Evolutionary conservation across 768 basidiomycete species (phyloP).

Genomic region (Phylloporus sp.): DNA sequence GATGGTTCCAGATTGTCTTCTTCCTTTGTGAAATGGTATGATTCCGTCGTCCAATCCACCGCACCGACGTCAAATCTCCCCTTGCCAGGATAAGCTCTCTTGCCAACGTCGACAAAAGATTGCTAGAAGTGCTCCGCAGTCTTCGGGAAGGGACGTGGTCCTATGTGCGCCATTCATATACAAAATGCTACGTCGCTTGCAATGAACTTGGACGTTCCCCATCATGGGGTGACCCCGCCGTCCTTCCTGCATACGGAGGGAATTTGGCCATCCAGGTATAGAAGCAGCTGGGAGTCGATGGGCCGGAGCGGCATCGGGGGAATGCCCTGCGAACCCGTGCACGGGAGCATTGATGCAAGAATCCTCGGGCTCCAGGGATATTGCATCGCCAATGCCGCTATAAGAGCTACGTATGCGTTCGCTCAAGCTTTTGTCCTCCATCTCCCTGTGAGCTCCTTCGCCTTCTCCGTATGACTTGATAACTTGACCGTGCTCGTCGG

Average conservation of each 20-base stretch:
- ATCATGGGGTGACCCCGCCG: conserved; percentile 57
- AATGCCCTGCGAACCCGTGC: conserved; percentile 71
- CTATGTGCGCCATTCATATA: conserved; percentile 43
- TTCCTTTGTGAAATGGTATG: conserved; percentile 59
- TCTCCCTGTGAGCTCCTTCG: conserved; percentile 52
- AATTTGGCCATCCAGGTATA: conserved; percentile 46
- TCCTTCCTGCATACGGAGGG: conserved; percentile 63
- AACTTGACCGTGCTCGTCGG: background rate
- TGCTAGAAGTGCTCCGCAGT: conserved; percentile 49
- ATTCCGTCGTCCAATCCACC: background rate
- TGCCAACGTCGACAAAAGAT: conserved; percentile 59
- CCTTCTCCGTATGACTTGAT: background rate
- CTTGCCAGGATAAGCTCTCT: conserved; percentile 55
- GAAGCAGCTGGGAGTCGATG: conserved; percentile 50
- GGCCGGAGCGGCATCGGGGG: conserved; percentile 58
- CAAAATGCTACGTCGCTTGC: conserved; percentile 38
- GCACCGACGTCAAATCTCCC: background rate
- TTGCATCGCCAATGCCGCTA: conserved; percentile 53
- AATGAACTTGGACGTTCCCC: conserved; percentile 53
- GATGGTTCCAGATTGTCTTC: conserved; percentile 32
- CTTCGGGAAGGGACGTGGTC: conserved; percentile 56
- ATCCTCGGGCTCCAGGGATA: conserved; percentile 48
- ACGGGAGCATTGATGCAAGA: conserved; percentile 47
- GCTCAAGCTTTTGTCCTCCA: conserved; percentile 61
- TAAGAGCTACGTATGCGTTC: conserved; percentile 56